Conservation (phyloP, 164 flowering plant genomes). For the Warburgia ugandensis region DNA sequence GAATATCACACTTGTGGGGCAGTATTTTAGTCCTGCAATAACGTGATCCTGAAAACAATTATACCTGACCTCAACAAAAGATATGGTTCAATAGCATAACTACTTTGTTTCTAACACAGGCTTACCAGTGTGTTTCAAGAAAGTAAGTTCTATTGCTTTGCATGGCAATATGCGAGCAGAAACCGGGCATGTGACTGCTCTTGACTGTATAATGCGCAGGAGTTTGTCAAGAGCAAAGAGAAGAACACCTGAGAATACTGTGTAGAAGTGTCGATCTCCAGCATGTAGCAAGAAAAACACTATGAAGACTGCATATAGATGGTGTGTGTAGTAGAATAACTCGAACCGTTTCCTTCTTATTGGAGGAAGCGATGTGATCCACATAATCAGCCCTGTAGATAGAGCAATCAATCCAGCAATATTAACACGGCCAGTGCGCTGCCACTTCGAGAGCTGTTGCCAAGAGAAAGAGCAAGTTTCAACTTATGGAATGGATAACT, state of each 20-base stretch:
- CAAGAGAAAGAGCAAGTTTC: conserved; percentile 3
- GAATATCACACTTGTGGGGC: conserved; percentile 63
- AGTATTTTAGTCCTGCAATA: conserved; percentile 50
- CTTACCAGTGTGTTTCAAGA: conserved; percentile 66
- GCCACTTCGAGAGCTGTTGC: conserved; percentile 68
- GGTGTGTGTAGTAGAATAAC: conserved; percentile 77
- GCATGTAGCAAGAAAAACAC: conserved; percentile 50
- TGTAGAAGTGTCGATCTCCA: conserved; percentile 70
- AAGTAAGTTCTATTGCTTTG: conserved; percentile 57
- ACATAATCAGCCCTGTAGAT: conserved; percentile 50
- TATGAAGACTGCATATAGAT: conserved; percentile 58
- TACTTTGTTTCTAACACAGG: neutral
- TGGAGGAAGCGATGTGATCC: conserved; percentile 78
- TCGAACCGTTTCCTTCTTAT: conserved; percentile 65
- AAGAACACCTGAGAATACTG: conserved; percentile 61
- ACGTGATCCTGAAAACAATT: neutral
- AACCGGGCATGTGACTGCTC: conserved; percentile 45
- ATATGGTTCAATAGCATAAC: neutral
- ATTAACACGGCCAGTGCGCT: conserved; percentile 67
- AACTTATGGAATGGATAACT: neutral
- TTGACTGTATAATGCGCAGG: conserved; percentile 62
- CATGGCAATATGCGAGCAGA: conserved; percentile 61
- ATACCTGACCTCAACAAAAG: neutral
- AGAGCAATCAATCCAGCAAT: conserved; percentile 75
- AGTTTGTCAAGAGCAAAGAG: conserved; percentile 78